phyloP scores from a whole-genome alignment of 2,329 filamentous ascomycete species.

The Chrysoporthe cubensis region DNA sequence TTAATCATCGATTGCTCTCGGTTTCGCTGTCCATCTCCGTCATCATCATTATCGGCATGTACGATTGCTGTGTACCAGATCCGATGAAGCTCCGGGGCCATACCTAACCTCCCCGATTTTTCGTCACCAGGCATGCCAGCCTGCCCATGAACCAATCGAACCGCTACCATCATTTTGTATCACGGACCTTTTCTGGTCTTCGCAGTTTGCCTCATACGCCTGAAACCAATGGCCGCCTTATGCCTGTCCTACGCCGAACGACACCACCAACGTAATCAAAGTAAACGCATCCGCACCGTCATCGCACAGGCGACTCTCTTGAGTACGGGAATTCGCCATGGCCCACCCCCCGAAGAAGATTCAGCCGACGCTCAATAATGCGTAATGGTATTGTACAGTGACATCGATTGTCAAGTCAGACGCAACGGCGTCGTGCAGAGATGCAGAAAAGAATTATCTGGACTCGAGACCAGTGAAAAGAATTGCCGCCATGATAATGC shows the following conservation, averaged over 20 bases:
- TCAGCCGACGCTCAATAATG: constrained; percentile 14
- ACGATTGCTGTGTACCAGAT: background rate
- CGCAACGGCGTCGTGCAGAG: constrained; percentile 15
- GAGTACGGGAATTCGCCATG: background rate
- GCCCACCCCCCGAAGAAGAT: background rate
- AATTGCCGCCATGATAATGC: constrained; percentile 13
- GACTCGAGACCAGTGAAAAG: background rate
- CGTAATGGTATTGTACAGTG: constrained; percentile 23
- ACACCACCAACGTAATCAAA: constrained; percentile 6
- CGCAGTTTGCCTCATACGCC: constrained; percentile 22
- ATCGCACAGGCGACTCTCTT: background rate
- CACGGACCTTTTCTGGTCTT: background rate
- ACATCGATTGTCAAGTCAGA: constrained; percentile 7
- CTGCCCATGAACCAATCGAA: constrained; percentile 1
- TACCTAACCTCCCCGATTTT: background rate
- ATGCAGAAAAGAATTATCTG: constrained; percentile 16
- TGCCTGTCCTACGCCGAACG: constrained; percentile 22
- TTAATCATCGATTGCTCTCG: background rate
- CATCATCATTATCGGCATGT: constrained; percentile 4
- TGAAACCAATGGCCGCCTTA: constrained; percentile 7
- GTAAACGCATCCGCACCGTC: background rate
- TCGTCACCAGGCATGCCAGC: constrained; percentile 5
- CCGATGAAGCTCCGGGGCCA: background rate
- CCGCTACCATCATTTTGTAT: background rate
- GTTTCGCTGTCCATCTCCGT: background rate